Evolutionary conservation across 2,329 filamentous ascomycete species (phyloP), one percentile per base, ranked within the genome.

Genomic region (Orbilia javanica): DNA sequence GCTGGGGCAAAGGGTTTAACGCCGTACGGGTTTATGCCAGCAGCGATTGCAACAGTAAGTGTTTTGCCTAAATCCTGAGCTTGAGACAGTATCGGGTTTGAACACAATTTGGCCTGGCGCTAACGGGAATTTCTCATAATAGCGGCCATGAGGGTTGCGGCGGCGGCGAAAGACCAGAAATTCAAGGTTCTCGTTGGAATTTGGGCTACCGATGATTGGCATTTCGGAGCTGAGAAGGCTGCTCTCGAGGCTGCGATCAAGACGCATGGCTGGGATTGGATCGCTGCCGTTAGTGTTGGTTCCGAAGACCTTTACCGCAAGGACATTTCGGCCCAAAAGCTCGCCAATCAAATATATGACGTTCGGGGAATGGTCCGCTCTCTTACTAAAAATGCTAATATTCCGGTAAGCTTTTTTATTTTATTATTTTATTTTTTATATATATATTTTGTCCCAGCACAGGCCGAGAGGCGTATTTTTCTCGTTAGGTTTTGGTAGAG

Each of bases 251-350:
- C 63, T 34, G 79, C 66, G 34, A 80, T 81, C 29, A 71, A 66
- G 8, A 68, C 55, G 4, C 79, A 75, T 44, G 80, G 80, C 44
- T 79, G 52, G 10, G 86, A 88, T 76, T 87, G 88, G 73, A 87
- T 93, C 80, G 89, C 91, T 82, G 91, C 88, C 71, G 88, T 92
- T 79, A 92, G 90, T 4, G 89, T 92, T 73, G 91, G 91, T 29
- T 92, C 89, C 13, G 91, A 93, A 85, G 87, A 88, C 4, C 86
- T 93, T 55, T 93, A 93, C 85, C 89, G 91, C 69, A 71, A 57
- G 15, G 67, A 72, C 15, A 78, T 78, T 34, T 34, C 50, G 4
- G 62, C 74, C 15, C 29, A 46, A 20, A 18, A 68, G 29, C 67
- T 78, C 11, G 74, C 74, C 25, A 39, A 13, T 8, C 67, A 72